phyloP scores from a whole-genome alignment of 208 protist species.

The Trypanosoma brucei region DNA sequence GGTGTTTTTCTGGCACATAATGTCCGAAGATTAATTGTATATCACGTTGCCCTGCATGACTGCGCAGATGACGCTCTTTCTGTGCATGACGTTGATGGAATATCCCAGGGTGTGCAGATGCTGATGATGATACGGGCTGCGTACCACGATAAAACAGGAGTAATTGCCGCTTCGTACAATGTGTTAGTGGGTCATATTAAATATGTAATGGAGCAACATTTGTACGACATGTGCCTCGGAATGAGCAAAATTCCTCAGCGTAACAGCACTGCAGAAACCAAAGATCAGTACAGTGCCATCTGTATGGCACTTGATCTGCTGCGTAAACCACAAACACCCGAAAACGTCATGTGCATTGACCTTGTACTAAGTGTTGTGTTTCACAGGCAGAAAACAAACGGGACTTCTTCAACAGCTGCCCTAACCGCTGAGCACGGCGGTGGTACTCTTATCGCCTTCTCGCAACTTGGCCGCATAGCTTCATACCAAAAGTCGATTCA shows the following conservation, averaged over 20 bases:
- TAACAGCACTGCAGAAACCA: conserved; percentile 8
- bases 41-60: conserved; percentile 77
- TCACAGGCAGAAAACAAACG: conserved; percentile 28
- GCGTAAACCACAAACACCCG: conserved; percentile 41
- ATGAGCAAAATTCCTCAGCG: conserved; percentile 16
- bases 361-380: conserved; percentile 59
- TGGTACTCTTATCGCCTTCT: conserved; percentile 54
- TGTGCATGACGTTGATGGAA: conserved; percentile 42
- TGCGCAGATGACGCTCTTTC: conserved; percentile 47
- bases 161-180: conserved; percentile 71
- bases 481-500: conserved; percentile 44
- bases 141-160: conserved; percentile 69
- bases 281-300: conserved; percentile 62
- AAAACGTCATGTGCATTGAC: conserved; percentile 54
- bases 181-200: conserved; percentile 68
- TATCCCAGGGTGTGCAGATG: conserved; percentile 79
- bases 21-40: conserved; percentile 51
- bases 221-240: conserved; percentile 42
- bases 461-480: conserved; percentile 62
- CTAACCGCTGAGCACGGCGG: conserved; percentile 49
- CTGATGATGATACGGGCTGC: conserved; percentile 84
- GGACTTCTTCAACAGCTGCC: not conserved
- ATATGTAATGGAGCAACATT: conserved; percentile 62
- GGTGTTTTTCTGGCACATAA: conserved; percentile 57
- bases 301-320: conserved; percentile 64